Base-by-base conservation (phyloP, 768 basidiomycete genomes). In the Mycena vulgaris region DNA sequence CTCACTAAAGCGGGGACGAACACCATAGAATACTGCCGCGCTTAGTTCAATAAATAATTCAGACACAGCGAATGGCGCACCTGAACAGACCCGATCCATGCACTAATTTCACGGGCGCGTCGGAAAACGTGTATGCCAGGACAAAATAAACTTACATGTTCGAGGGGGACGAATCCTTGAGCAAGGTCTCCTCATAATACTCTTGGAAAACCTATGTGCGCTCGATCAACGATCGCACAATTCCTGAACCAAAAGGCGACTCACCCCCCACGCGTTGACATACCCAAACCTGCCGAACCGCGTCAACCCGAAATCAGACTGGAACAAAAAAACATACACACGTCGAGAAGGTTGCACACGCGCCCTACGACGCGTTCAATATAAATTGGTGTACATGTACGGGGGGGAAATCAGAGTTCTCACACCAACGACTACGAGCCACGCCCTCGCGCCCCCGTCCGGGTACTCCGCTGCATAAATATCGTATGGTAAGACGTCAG, bases 21-120 rank as follows among this genome's bases (percentile, higher is more conserved):
- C 13, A 88, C 78, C 0, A 92, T 83, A 21, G 91, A 83, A 74
- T 91, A 92, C 91, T 93, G 73, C 10, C 16, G 21, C 51, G 19
- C 25, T 59, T 10, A 63, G 45, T 17, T n/a, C 11, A 13, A 40
- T 37, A 14, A 13, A 39, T 49, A 25, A 35, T 60, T 35, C 19
- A 27, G 55, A 19, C 23, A 14, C 5, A 35, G 25, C 19, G 33
- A n/a, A n/a, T n/a, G 56, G 28, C 69, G 31, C 71, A 90, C 92
- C 81, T 93, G 93, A 31, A 91, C 80, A 2, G 93, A 94, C 11
- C 93, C 93, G 37, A 95, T 94, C 93, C 93, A 95, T 57, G 93
- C 90, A 58, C 93, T 93, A 69, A 6, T 30, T 25, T 8, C 14
- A 57, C n/a, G n/a, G 8, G 1, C 37, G 17, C 6, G 62, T 64